Base-by-base conservation (phyloP, 2,329 filamentous ascomycete species). In the Aspergillus fischeri region DNA sequence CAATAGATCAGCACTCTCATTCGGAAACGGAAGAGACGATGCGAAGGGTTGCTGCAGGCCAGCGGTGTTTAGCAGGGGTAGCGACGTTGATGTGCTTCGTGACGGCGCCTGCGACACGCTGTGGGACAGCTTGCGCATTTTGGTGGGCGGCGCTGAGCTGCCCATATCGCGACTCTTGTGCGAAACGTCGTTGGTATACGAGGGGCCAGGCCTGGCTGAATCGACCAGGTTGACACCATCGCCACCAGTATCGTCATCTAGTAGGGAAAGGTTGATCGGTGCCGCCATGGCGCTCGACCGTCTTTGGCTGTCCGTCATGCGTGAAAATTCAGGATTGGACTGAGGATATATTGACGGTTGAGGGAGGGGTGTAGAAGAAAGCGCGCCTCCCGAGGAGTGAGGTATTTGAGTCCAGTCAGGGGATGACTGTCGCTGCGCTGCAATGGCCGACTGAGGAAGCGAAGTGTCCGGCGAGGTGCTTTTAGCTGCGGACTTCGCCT, bases 1-100 rank as follows among this genome's bases (percentile, higher is more conserved):
- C 20, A 97, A 78, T 63, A 92, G 78, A 73, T 97, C 92, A 0
- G 87, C 87, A 65, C 88, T 88, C 65, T 96, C 91, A 41, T 70
- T 73, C n/a, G 72, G 67, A 52, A 73, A 74, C 4, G 74, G 68
- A 21, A 77, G 66, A 21, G 62, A 86, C 76, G 35, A 89, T 81
- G 69, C 88, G 87, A 70, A 84, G 82, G 69, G 64, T 52, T 73
- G 71, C 28, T 70, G 71, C 47, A 74, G 52, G 52, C 69, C 70
- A 17, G 70, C 65, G 41, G 63, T 66, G 49, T 67, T 66, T n/a
- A 74, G 44, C 11, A 73, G 50, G 6, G 72, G 70, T n/a, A 74
- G 57, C 20, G 65, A 70, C 17, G 71, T 68, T 14, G 67, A 66
- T n/a, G 63, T 62, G 57, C 69, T 67, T 41, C 68, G 67, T 27